Base-by-base conservation (phyloP, 2,329 filamentous ascomycete genomes). In the Pseudodiploospora longispora region DNA sequence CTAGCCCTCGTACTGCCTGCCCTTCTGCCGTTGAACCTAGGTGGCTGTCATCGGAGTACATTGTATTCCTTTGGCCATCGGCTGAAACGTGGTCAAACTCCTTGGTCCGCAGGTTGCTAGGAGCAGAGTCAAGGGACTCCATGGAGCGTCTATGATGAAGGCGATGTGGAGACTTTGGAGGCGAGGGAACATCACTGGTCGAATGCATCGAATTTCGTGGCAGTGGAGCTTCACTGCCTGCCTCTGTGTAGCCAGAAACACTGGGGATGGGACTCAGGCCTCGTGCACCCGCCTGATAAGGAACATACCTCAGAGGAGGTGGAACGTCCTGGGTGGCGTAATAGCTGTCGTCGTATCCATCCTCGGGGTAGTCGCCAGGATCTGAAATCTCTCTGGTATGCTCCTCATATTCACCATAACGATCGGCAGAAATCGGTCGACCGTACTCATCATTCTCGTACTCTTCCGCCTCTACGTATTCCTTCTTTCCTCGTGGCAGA, bases 211-310 rank as follows among this genome's bases (percentile, higher is more conserved):
- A 66, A 47, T 82, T 74, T 40, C 76, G 76, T 54, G 76, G 77
- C 30, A 66, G 65, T 31, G 73, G 72, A 29, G 69, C 67, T 49
- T 82, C 75, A 55, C 72, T 82, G 42, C 80, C 80, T 38, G 80
- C 79, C 55, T 89, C 82, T 4, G 80, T 83, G 56, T 89, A 91
- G 50, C 90, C 93, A 8, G 88, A 91, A 10, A 95, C 87, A 55
- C 90, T 96, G 53, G 93, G 90, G 47, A 95, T 90, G 1, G 91
- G 91, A 59, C 90, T 96, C 40, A 94, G 67, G 8, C 82, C 83
- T 36, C 86, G 83, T 42, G 79, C 75, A 52, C 84, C 79, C 8
- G 80, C 74, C 54, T 82, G 76, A 50, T 86, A 83, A 1, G 83
- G 78, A n/a, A 82, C 72, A 53, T 84, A 85, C 51, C 77, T 78